Percentiles rank a stretch among this genome's conserved stretches.
These are phyloP conservation scores for Acer campestre DNA, from an alignment of 345 rosid genomes.

Conservation along the genomic window DNA sequence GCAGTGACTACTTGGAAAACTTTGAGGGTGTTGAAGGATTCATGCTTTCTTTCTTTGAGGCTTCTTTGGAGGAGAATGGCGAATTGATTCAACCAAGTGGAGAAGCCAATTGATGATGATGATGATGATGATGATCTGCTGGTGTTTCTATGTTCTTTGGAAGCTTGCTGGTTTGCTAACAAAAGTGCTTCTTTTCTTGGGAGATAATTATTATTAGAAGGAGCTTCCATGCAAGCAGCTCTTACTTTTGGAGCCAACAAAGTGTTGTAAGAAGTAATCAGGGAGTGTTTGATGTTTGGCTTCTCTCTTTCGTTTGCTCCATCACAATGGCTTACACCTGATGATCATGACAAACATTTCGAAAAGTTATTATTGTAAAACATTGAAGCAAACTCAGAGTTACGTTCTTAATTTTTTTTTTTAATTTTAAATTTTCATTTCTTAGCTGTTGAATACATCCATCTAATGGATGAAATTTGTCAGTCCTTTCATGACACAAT, in stretches of 20 bases:
- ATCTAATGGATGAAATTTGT: too few relatives aligned
- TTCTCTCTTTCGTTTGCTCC: slow-evolving; percentile 59
- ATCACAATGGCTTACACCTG: slow-evolving; percentile 70
- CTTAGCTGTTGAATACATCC: too few relatives aligned
- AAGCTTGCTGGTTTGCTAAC: slow-evolving; percentile 4
- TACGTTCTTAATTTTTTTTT: too few relatives aligned
- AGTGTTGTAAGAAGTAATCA: slow-evolving; percentile 54
- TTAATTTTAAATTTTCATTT: too few relatives aligned
- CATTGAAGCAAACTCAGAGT: too few relatives aligned
- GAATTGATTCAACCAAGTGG: slow-evolving; percentile 74
- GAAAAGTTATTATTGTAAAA: neutral
- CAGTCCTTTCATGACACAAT: too few relatives aligned
- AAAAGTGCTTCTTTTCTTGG: slow-evolving; percentile 25
- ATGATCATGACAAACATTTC: neutral
- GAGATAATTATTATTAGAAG: neutral
- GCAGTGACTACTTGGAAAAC: slow-evolving; percentile 80
- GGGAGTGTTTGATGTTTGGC: slow-evolving; percentile 64
- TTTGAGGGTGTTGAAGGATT: slow-evolving; percentile 68
- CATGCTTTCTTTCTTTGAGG: slow-evolving; percentile 81
- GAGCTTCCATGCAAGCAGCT: slow-evolving; percentile 45
- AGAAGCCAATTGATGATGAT: slow-evolving; percentile 19
- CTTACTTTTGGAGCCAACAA: slow-evolving; percentile 65
- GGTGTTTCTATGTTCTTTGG: slow-evolving; percentile 18
- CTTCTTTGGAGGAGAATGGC: slow-evolving; percentile 76
- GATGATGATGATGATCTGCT: neutral